Conservation (phyloP, 176 grass and related monocot species). For the Canna indica region DNA sequence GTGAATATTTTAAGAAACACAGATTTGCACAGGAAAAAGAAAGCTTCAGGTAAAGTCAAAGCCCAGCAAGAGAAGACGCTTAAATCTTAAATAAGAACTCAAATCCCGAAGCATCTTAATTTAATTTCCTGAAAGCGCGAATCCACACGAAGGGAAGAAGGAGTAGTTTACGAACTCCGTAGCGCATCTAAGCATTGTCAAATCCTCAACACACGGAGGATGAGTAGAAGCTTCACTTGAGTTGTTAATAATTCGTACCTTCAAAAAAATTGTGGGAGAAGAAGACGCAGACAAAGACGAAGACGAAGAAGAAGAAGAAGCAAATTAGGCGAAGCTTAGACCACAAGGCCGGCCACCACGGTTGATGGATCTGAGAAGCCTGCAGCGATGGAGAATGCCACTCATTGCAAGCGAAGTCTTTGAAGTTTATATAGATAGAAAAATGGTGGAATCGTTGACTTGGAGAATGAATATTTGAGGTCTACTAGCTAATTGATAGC, state of each 20-base stretch:
- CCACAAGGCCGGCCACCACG: background rate
- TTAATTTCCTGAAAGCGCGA: background rate
- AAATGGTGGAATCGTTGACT: conserved; percentile 7
- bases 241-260: background rate
- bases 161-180: conserved; percentile 8
- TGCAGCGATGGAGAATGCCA: background rate
- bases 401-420: background rate
- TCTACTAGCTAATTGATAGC: too few relatives aligned
- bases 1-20: background rate
- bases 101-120: background rate
- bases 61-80: background rate
- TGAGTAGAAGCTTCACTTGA: background rate
- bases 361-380: background rate
- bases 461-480: background rate
- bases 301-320: too few relatives aligned
- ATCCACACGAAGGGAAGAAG: background rate
- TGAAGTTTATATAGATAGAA: background rate
- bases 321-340: conserved; percentile 4
- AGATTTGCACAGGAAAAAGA: background rate
- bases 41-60: background rate
- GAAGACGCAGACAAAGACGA: too few relatives aligned
- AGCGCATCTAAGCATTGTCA: background rate
- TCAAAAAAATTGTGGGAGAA: background rate
- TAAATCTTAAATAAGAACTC: background rate
- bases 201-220: background rate